Conservation (phyloP, 2,329 filamentous ascomycete species). For the Dactylellina parvicollis region DNA sequence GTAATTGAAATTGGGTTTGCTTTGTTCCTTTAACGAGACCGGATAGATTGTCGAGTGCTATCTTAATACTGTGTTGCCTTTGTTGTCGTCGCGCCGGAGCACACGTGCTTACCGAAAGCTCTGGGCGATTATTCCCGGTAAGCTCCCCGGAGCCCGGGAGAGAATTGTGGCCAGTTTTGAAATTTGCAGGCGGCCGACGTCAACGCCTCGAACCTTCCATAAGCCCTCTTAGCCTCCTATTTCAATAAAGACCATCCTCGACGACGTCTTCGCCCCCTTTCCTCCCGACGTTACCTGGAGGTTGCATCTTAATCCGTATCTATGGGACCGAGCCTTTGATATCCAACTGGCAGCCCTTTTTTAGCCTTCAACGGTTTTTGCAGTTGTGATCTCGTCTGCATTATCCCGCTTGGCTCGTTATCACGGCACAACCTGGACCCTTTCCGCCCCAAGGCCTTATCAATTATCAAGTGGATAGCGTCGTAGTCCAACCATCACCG, state of each 20-base stretch:
- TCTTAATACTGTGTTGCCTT: conserved; percentile 25
- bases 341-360: background rate
- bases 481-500: background rate
- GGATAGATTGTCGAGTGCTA: no score
- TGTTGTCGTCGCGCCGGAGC: background rate
- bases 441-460: conserved; percentile 6
- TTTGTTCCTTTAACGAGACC: no score
- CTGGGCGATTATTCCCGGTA: background rate
- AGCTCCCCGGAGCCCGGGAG: background rate
- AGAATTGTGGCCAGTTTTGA: conserved; percentile 13
- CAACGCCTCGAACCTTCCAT: conserved; percentile 16
- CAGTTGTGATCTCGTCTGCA: conserved; percentile 3
- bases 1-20: no score
- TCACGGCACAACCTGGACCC: conserved; percentile 15
- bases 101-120: background rate
- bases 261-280: background rate
- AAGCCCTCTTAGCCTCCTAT: background rate
- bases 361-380: background rate
- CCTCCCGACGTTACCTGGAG: background rate
- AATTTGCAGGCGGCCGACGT: conserved; percentile 41
- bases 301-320: background rate
- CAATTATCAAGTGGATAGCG: conserved; percentile 5
- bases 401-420: conserved; percentile 19
- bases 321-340: background rate
- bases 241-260: background rate